Conservation (phyloP, 768 basidiomycete species). For the Trametes meyenii region DNA sequence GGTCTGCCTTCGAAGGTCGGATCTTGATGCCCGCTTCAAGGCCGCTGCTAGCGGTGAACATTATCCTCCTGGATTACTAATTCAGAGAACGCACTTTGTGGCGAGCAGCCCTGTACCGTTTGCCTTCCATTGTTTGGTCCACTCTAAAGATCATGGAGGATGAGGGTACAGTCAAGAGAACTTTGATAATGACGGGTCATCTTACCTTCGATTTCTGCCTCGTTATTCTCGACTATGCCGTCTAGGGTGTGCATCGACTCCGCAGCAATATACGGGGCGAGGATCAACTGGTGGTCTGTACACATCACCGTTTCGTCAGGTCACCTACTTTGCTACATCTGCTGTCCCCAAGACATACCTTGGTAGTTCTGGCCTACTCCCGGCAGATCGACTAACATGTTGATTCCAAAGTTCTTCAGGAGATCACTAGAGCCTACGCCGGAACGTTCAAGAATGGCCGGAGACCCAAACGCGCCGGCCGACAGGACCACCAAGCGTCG, state of each 20-base stretch:
- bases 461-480: constrained; percentile 47
- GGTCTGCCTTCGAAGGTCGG: constrained; percentile 52
- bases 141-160: constrained; percentile 28
- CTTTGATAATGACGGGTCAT: too few relatives aligned
- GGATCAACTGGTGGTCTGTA: constrained; percentile 36
- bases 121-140: constrained; percentile 38
- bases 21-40: constrained; percentile 60
- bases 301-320: too few relatives aligned
- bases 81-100: constrained; percentile 45
- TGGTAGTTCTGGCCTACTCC: constrained; percentile 49
- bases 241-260: constrained; percentile 55
- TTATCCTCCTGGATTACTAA: background rate
- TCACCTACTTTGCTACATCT: background rate
- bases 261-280: constrained; percentile 43
- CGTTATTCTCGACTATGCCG: constrained; percentile 43
- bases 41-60: constrained; percentile 38
- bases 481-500: constrained; percentile 42
- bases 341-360: constrained; percentile 5
- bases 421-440: constrained; percentile 42
- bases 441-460: constrained; percentile 58
- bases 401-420: constrained; percentile 37
- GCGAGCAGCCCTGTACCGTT: constrained; percentile 53
- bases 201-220: constrained; percentile 46
- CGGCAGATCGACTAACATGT: constrained; percentile 40
- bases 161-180: background rate